Conservation (phyloP, 345 rosid genomes). For the Dovyalis caffra region DNA sequence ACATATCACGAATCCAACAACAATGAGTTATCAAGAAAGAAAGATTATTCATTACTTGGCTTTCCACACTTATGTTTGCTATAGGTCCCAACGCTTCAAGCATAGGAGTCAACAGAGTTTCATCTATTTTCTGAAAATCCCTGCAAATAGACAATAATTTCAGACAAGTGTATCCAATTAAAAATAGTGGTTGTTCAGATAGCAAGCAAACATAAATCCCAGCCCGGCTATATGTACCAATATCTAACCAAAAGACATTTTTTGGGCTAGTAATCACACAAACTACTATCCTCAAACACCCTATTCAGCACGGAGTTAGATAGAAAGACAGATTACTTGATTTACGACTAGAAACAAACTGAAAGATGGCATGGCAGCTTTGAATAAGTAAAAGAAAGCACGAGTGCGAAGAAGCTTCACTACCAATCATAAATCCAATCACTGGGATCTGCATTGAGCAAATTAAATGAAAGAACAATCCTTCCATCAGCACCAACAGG, state of each 20-base stretch:
- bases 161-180: no score
- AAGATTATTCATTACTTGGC: conserved; percentile 57
- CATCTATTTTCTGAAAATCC: conserved; percentile 73
- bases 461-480: conserved; percentile 78
- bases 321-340: not conserved
- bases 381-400: not conserved
- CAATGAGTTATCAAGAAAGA: not conserved
- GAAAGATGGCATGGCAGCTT: no score
- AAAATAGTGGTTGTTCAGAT: conserved; percentile 16
- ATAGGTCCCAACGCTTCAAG: conserved; percentile 66
- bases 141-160: no score
- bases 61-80: conserved; percentile 85
- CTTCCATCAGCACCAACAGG: conserved; percentile 94
- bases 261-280: not conserved
- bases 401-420: conserved; percentile 19
- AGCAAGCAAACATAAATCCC: not conserved
- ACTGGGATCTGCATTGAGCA: conserved; percentile 77
- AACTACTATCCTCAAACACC: not conserved
- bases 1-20: not conserved
- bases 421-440: conserved; percentile 94
- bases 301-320: not conserved
- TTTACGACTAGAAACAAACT: no score
- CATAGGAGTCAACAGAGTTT: conserved; percentile 57
- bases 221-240: not conserved
- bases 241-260: not conserved